Base-by-base conservation (phyloP, 371 early-diverging fungal genomes). In the Mortierella sp. region DNA sequence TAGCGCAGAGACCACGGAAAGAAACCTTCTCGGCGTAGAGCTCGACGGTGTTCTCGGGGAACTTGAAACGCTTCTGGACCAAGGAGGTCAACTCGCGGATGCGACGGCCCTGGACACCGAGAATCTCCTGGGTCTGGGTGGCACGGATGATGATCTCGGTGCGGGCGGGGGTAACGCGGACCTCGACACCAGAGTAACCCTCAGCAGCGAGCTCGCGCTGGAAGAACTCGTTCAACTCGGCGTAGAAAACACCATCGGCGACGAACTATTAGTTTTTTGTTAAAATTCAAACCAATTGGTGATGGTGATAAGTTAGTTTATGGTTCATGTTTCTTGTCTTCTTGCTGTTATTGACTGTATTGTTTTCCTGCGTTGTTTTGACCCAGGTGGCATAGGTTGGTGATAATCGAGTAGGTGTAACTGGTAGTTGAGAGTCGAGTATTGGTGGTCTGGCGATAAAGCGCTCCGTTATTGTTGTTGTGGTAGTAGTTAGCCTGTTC, bases 101-200 rank as follows among this genome's bases (percentile, higher is more conserved):
- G 90, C 99, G 97, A 86, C 98, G 97, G 84, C 99, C 99, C 95
- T 98, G 98, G 88, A 98, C 98, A 89, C 99, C 99, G 81, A 99
- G 96, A 82, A 99, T 97, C 85, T 97, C 97, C 90, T 98, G 97
- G 91, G 99, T 98, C 91, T 97, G 98, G 88, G 98, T 98, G 83
- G 99, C 99, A 88, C 99, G 97, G 93, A 99, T 97, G 91, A 99
- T 98, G 91, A 99, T 97, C 93, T 99, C 99, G 87, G 99, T 98
- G 88, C 99, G 99, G 86, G 97, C 96, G 75, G 99, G 98, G 91
- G 99, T 98, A 81, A 97, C 97, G 90, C 99, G 96, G 91, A 99
- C 98, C 91, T 99, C 99, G 91, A 99, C 98, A 89, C 99, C 99
- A 87, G 99, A 90, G 91, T 92, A 93, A 86, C 93, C 93, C 89